Base-by-base conservation (phyloP, 192 early-diverging fungal genomes). In the Rhizoclosmatium globosum region DNA sequence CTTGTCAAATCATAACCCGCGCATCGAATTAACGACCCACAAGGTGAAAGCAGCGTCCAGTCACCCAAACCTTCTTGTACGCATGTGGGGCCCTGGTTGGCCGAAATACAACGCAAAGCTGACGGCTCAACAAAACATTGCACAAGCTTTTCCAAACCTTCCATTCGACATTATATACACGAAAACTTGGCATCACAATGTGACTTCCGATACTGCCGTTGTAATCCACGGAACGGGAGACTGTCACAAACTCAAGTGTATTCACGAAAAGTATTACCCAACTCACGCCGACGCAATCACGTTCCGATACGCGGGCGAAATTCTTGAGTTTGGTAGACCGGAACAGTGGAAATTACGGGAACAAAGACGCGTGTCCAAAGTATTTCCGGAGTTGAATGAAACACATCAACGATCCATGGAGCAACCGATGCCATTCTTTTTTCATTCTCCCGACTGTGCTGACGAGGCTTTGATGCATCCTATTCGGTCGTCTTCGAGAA, bases 381-480 rank as follows among this genome's bases (percentile, higher is more conserved):
- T 7, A 21, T 42, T 1, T 2, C 21, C 61, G 39, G 6, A 19
- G 6, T 39, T 64, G 21, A 38, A n/a, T 21, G 61, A n/a, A 39
- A 19, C n/a, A 17, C 11, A 64, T 9, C 61, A 53, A 53, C 9
- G 9, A 7, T 7, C 9, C 0, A 13, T 31, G 47, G 2, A 62
- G 13, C 59, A 48, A 56, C 72, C 59, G 17, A 59, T 74, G 56
- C 72, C 72, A 2, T 64, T 74, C 43, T 74, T 74, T 45, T 74
- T 74, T 42, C 72, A 74, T 38, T 59, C 53, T 44, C 72, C 72
- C 7, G 72, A 74, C 59, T 74, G 72, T 44, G 72, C 72, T 9
- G 72, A 74, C 1, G 72, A 74, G 45, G 59, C 7, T 11, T 7
- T 74, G 9, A 39, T 74, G 58, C 59, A 74, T 44, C 72, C 72